Base-by-base conservation (phyloP, 371 early-diverging fungal genomes). In the Haplosporangium sp. region DNA sequence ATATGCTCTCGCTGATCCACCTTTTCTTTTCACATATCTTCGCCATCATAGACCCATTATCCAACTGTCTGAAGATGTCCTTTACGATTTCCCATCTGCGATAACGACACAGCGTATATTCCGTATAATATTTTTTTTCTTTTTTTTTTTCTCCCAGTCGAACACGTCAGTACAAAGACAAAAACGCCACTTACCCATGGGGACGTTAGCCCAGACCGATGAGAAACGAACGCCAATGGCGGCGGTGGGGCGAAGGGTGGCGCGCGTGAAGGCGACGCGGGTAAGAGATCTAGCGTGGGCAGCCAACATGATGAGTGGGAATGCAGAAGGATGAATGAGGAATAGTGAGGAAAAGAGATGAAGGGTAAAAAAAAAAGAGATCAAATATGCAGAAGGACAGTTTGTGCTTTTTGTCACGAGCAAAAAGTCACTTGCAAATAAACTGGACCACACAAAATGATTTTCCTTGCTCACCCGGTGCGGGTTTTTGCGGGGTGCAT, bases 171-270 rank as follows among this genome's bases (percentile, higher is more conserved):
- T 10, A 42, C 6, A 23, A 6, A 23, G 23, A 23, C 20, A 56
- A 1, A 16, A 51, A 21, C 8, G 18, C 59, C 11, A 67, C 73
- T 55, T 88, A 90, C 91, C 92, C 84, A 88, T 89, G 76, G 92
- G 91, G 56, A 94, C 92, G 70, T 88, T 84, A 63, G 90, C 85
- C 94, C 94, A 94, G 64, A 91, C 89, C 16, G 92, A 91, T 29
- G 85, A 77, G 71, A 86, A 84, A 42, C 81, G 81, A 38, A 75
- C 46, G 83, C 72, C 86, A 69, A 86, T 86, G 65, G 86, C 86
- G 29, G 84, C 85, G 68, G 72, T 70, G 64, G 74, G 71, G 66
- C 74, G 85, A 68, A 73, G 61, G 77, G 63, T 67, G 68, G 73
- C 83, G 83, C 81, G 79, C 41, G 79, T 67, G 42, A 79, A 36